Evolutionary conservation across 768 basidiomycete genomes (phyloP).

Genomic region (Piloderma croceum): DNA sequence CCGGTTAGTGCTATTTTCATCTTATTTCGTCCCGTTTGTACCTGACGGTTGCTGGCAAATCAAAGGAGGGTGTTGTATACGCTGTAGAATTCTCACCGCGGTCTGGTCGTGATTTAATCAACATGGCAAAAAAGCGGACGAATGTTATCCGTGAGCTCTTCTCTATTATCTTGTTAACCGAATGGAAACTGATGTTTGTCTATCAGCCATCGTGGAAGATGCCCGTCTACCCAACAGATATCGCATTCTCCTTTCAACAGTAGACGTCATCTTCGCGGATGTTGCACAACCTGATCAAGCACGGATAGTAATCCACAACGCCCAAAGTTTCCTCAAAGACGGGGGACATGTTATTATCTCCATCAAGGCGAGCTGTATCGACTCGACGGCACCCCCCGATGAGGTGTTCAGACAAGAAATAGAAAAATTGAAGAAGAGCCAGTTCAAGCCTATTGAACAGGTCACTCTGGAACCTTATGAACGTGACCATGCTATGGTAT

Average conservation of each 20-base stretch:
- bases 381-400: conserved; percentile 89
- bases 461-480: conserved; percentile 93
- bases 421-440: conserved; percentile 64
- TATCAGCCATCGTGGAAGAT: conserved; percentile 89
- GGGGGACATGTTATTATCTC: conserved; percentile 91
- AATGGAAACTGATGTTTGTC: conserved; percentile 1
- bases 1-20: conserved; percentile 51
- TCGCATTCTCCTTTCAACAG: conserved; percentile 91
- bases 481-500: conserved; percentile 87
- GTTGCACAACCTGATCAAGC: conserved; percentile 99
- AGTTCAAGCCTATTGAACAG: conserved; percentile 93
- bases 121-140: conserved; percentile 99
- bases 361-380: conserved; percentile 98
- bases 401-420: conserved; percentile 88
- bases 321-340: conserved; percentile 93
- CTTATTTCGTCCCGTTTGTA: conserved; percentile 6
- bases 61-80: conserved; percentile 97
- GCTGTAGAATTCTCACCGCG: conserved; percentile 97
- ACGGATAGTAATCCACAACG: conserved; percentile 90
- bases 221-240: conserved; percentile 95
- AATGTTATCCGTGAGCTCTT: conserved; percentile 87
- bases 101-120: conserved; percentile 95
- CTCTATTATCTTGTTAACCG: neutral
- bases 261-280: conserved; percentile 98
- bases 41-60: conserved; percentile 11